phyloP scores from a whole-genome alignment of 1,284 basidiomycete genomes.

The Ganoderma resinaceum region DNA sequence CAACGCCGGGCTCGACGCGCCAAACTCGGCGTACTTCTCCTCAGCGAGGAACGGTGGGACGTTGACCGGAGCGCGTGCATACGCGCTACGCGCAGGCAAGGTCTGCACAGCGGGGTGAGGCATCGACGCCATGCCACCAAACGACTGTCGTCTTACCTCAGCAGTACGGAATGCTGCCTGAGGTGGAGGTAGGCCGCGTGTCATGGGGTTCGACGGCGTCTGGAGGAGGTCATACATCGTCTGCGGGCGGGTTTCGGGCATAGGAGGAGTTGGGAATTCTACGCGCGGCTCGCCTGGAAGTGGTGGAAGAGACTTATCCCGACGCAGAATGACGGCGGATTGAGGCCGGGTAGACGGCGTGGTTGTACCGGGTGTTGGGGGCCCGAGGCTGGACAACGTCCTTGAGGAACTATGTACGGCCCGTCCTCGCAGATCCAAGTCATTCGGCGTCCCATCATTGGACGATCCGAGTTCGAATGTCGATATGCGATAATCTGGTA shows the following conservation, averaged over 20 bases:
- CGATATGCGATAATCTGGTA: constrained; percentile 34
- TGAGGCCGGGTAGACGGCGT: constrained; percentile 43
- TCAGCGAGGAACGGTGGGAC: constrained; percentile 43
- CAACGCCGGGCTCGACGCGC: constrained; percentile 64
- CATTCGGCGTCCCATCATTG: constrained; percentile 24
- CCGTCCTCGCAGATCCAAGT: constrained; percentile 37
- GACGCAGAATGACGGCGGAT: constrained; percentile 46
- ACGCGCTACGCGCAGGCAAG: constrained; percentile 45
- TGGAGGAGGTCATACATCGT: constrained; percentile 69
- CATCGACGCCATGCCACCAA: constrained; percentile 65
- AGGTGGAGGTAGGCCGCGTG: constrained; percentile 61
- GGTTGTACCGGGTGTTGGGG: constrained; percentile 41
- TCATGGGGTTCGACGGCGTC: constrained; percentile 45
- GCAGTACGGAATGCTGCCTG: constrained; percentile 64
- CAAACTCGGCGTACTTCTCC: constrained; percentile 70
- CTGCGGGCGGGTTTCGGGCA: constrained; percentile 60
- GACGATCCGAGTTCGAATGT: constrained; percentile 31
- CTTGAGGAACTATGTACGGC: constrained; percentile 38
- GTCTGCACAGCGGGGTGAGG: constrained; percentile 58
- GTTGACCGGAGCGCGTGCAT: constrained; percentile 35
- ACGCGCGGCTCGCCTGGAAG: constrained; percentile 62
- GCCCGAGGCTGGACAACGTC: constrained; percentile 38
- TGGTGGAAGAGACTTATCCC: constrained; percentile 81
- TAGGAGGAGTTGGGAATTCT: constrained; percentile 44
- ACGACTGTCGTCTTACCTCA: constrained; percentile 75